Evolutionary conservation across 1,139 yeast species (phyloP), one percentile per base, ranked within the genome.

Genomic region (Geotrichum citri-aurantii): DNA sequence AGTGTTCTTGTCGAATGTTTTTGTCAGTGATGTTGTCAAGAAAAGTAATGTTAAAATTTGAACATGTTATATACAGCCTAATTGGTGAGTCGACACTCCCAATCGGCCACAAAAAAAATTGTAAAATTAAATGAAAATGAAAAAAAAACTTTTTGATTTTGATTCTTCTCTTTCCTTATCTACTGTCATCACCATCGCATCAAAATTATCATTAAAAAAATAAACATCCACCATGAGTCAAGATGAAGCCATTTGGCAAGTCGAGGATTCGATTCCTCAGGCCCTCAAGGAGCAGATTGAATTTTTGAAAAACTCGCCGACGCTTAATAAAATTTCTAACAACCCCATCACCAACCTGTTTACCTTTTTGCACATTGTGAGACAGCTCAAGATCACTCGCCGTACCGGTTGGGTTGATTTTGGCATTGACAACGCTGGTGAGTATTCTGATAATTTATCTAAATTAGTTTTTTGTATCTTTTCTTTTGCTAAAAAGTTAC

Each of bases 371-470:
- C 90, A 90, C 68, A 83, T 92, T 55, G 81, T 91, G 1, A 81
- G 88, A 58, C 79, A 83, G 46, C 79, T 93, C 67, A 93, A 93
- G 73, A 77, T 84, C 6, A 95, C 90, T 66, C 84, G 81, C 65
- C 81, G 99, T 69, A 92, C 98, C 0, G 99, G 99, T 1, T 93
- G 99, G 99, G 73, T 93, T 31, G 92, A 91, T 68, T 83, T 83
- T 67, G 83, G 82, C 14, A 79, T 93, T 40, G 79, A 83, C 0
- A 70, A 73, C 10, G 82, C 85, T 50, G 80, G 64, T 53, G 44
- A 37, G 62, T 40, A 37, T 31, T 26, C 58, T 48, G 29, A 26
- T 26, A 26, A 26, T 5, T 26, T 26, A 7, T 26, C 7, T 26
- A 26, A 7, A 26, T 26, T 26, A 4, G 2, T 29, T 17, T 21